These are phyloP conservation scores for Blastobotrys aristatus DNA, from an alignment of 1,139 yeast genomes.

Conservation along the genomic window DNA sequence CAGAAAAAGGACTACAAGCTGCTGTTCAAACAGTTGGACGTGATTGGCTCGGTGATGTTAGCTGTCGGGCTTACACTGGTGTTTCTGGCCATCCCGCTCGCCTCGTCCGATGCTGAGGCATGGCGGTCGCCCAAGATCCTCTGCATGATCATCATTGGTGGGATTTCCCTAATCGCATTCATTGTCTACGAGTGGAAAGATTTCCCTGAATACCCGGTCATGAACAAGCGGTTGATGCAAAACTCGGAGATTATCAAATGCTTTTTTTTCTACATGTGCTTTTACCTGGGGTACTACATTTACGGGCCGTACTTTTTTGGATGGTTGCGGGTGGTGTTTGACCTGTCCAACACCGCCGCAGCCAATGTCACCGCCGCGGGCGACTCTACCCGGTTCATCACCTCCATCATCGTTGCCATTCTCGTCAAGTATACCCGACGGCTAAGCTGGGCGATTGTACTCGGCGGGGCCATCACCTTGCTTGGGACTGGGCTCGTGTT, in stretches of 20 bases:
- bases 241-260: constrained; percentile 14
- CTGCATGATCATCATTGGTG: constrained; percentile 16
- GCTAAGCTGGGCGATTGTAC: constrained; percentile 53
- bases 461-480: constrained; percentile 51
- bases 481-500: constrained; percentile 44
- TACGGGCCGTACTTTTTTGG: constrained; percentile 19
- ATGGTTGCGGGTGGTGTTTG: constrained; percentile 49
- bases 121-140: constrained; percentile 17
- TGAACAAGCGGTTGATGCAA: constrained; percentile 12
- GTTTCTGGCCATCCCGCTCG: constrained; percentile 21
- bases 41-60: constrained; percentile 17
- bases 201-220: constrained; percentile 17
- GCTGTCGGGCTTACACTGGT: constrained; percentile 19
- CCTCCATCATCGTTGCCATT: constrained; percentile 49
- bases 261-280: constrained; percentile 15
- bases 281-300: constrained; percentile 18
- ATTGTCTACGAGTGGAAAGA: constrained; percentile 15
- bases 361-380: constrained; percentile 58
- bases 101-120: constrained; percentile 14
- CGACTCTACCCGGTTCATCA: constrained; percentile 40
- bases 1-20: neutral
- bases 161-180: constrained; percentile 14
- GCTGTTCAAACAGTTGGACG: constrained; percentile 14
- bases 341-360: constrained; percentile 53
- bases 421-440: constrained; percentile 45